Evolutionary conservation across 331 rosid species (phyloP).

Genomic region (Cydonia oblonga): DNA sequence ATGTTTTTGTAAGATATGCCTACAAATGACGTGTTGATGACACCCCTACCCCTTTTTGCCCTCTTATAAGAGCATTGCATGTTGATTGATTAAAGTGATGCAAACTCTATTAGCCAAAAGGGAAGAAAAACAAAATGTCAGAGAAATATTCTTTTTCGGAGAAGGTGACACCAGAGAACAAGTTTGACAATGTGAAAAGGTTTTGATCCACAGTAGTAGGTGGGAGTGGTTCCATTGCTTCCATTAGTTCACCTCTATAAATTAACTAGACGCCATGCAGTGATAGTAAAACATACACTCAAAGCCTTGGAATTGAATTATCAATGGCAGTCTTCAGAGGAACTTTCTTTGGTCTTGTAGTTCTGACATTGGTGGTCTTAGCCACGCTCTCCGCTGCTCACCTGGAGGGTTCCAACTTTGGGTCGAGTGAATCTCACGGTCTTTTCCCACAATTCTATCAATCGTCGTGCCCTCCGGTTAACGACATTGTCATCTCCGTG

Average conservation of each 20-base stretch:
- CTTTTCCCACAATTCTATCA: slow-evolving; percentile 60
- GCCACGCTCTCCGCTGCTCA: slow-evolving; percentile 27
- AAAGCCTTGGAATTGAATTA: background rate
- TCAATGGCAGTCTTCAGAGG: slow-evolving; percentile 31
- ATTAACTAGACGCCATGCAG: background rate
- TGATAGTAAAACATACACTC: background rate
- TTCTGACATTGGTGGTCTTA: slow-evolving; percentile 17
- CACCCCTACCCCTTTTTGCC: too few relatives aligned
- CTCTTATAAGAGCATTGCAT: background rate
- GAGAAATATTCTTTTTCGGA: slow-evolving; percentile 18
- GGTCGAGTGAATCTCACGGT: slow-evolving; percentile 27
- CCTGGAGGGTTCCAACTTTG: slow-evolving; percentile 44
- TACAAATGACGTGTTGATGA: too few relatives aligned
- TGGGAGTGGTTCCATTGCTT: slow-evolving; percentile 32
- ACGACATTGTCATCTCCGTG: slow-evolving; percentile 71
- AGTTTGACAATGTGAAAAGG: slow-evolving; percentile 34
- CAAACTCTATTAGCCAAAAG: background rate
- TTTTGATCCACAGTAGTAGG: slow-evolving; percentile 8
- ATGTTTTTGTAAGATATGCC: too few relatives aligned
- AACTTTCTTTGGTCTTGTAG: slow-evolving; percentile 4
- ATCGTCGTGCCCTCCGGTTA: slow-evolving; percentile 66
- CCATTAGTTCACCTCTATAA: slow-evolving; percentile 4
- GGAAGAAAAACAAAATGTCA: background rate
- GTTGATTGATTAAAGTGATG: background rate
- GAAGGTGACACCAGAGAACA: slow-evolving; percentile 55